Evolutionary conservation across 192 early-diverging fungal genomes (phyloP).

Genomic region (Chytriomyces hyalinus): DNA sequence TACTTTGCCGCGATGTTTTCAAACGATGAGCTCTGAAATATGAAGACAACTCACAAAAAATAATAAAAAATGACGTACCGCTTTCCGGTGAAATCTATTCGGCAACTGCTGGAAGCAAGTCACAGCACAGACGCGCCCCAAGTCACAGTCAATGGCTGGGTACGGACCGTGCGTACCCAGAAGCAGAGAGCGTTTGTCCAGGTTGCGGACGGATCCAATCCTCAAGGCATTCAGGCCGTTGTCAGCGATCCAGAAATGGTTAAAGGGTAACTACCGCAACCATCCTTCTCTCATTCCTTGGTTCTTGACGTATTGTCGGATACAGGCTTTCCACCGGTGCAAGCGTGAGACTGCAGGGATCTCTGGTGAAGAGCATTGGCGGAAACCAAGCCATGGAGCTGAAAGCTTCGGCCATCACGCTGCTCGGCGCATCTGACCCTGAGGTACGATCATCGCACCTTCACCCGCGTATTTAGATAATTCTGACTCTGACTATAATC

Average conservation of each 20-base stretch:
- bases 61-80: neutral
- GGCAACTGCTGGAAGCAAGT: neutral
- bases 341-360: slow-evolving; percentile 73
- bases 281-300: neutral
- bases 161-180: slow-evolving; percentile 80
- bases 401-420: slow-evolving; percentile 52
- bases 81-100: slow-evolving; percentile 18
- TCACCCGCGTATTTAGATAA: neutral
- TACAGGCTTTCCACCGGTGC: slow-evolving; percentile 61
- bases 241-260: slow-evolving; percentile 58
- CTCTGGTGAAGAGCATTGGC: slow-evolving; percentile 67
- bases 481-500: neutral
- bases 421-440: slow-evolving; percentile 65
- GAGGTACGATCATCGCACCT: slow-evolving; percentile 49
- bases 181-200: slow-evolving; percentile 79
- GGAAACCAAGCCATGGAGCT: slow-evolving; percentile 76
- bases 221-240: slow-evolving; percentile 71
- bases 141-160: slow-evolving; percentile 75
- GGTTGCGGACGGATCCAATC: slow-evolving; percentile 77
- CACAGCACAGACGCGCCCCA: neutral
- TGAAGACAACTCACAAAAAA: neutral
- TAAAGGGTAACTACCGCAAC: slow-evolving; percentile 55
- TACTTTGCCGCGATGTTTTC: slow-evolving; percentile 62
- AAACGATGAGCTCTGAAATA: slow-evolving; percentile 24
- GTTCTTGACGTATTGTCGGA: slow-evolving; percentile 29